A percentile compares a stretch with the other conserved stretches of the same genome.
These are phyloP conservation scores for Aristolochia californica DNA, from an alignment of 164 flowering plant genomes.

Conservation along the genomic window DNA sequence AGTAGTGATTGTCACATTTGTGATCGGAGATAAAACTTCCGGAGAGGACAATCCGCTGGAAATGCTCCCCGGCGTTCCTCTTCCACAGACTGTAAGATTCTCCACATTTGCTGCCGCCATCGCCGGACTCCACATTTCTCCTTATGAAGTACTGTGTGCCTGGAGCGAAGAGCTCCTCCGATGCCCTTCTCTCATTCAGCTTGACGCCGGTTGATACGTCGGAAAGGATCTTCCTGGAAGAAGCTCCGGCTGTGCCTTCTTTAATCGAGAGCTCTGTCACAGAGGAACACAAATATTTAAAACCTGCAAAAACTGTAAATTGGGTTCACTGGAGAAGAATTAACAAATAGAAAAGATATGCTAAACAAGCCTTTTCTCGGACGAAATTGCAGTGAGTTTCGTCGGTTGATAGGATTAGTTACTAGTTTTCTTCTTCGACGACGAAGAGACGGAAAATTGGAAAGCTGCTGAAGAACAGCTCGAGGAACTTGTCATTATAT, in stretches of 20 bases:
- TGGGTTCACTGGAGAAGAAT: too few relatives aligned
- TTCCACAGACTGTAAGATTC: conserved; percentile 61
- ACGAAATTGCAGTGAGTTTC: neutral
- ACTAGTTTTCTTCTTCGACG: conserved; percentile 14
- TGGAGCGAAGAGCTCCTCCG: conserved; percentile 51
- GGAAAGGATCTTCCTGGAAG: conserved; percentile 9
- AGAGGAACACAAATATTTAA: neutral
- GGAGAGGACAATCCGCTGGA: conserved; percentile 60
- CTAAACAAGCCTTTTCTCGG: neutral
- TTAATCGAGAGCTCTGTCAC: conserved; percentile 1
- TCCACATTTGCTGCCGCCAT: conserved; percentile 14
- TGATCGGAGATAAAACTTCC: conserved; percentile 73
- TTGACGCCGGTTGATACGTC: conserved; percentile 4
- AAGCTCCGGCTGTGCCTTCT: conserved; percentile 13
- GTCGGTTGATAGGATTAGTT: too few relatives aligned
- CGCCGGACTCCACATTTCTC: too few relatives aligned
- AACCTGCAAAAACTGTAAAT: too few relatives aligned
- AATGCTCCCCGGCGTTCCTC: conserved; percentile 73
- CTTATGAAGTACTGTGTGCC: conserved; percentile 25
- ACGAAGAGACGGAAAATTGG: conserved; percentile 39
- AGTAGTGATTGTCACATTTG: conserved; percentile 77
- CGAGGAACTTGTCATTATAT: conserved; percentile 27
- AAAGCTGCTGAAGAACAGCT: conserved; percentile 36
- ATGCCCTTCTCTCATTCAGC: conserved; percentile 10
- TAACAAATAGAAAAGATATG: too few relatives aligned